Percentiles rank a stretch among this genome's conserved stretches.
Conservation (phyloP, 495 filamentous ascomycete species). For the Hypoxylon fragiforme region DNA sequence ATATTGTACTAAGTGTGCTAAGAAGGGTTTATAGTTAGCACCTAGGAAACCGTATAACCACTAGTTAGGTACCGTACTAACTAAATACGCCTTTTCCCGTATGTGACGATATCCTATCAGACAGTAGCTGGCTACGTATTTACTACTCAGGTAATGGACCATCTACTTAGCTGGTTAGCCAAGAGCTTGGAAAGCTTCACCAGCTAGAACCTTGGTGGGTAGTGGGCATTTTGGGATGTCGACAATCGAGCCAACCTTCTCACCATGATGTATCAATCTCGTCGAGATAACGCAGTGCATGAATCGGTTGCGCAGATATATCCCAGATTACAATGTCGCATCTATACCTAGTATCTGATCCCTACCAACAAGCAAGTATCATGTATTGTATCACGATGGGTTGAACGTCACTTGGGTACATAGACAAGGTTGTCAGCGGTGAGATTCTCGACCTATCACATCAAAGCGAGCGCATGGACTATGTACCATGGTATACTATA, state of each 20-base stretch:
- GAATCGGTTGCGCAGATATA: constrained; percentile 20
- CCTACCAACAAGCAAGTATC: constrained; percentile 11
- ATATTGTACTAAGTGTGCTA: too few species aligned
- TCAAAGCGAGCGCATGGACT: background rate
- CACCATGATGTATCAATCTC: constrained; percentile 6
- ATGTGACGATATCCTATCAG: too few species aligned
- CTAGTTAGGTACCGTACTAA: too few species aligned
- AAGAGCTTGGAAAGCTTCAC: background rate
- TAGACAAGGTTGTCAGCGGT: background rate
- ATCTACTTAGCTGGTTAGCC: background rate
- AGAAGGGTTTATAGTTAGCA: too few species aligned
- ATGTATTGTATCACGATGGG: background rate
- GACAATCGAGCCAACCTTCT: background rate
- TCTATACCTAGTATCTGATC: background rate
- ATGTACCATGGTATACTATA: too few species aligned
- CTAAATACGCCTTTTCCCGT: too few species aligned
- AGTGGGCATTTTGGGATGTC: background rate
- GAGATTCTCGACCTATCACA: constrained; percentile 8
- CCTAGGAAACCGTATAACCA: too few species aligned
- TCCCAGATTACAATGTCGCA: constrained; percentile 18
- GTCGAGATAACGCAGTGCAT: constrained; percentile 6
- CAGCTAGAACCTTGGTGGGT: constrained; percentile 3
- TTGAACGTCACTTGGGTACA: constrained; percentile 1
- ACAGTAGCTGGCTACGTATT: too few species aligned
- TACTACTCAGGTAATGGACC: too few species aligned